Conservation (phyloP, 352 stramenopile species). For the Plasmopara viticola region DNA sequence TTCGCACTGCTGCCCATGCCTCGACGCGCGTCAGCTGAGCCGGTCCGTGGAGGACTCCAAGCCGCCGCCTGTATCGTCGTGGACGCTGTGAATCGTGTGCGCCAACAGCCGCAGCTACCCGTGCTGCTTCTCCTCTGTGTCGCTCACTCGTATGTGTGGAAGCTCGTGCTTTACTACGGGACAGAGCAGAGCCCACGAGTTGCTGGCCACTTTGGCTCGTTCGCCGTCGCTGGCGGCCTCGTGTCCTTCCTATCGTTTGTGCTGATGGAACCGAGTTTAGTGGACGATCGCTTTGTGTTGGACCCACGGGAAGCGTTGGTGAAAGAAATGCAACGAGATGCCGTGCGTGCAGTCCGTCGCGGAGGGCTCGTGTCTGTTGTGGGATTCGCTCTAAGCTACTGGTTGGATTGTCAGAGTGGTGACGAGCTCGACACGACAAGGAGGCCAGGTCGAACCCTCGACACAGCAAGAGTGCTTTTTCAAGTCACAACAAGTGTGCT, state of each 20-base stretch:
- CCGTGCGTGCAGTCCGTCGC: slow-evolving; percentile 38
- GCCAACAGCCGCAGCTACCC: slow-evolving; percentile 40
- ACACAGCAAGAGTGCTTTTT: slow-evolving; percentile 28
- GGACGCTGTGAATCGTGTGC: slow-evolving; percentile 25
- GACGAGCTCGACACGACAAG: background rate
- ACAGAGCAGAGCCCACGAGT: slow-evolving; percentile 15
- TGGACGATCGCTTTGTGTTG: slow-evolving; percentile 44
- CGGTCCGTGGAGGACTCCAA: slow-evolving; percentile 25
- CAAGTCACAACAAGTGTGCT: slow-evolving; percentile 38
- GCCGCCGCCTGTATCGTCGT: slow-evolving; percentile 29
- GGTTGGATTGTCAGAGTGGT: slow-evolving; percentile 10
- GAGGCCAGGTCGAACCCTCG: slow-evolving; percentile 20
- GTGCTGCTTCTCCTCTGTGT: slow-evolving; percentile 39
- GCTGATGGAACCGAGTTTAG: slow-evolving; percentile 33
- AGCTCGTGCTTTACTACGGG: slow-evolving; percentile 32
- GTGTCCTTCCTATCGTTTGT: slow-evolving; percentile 44
- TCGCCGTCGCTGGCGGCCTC: slow-evolving; percentile 31
- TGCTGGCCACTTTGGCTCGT: slow-evolving; percentile 24
- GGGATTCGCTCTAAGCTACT: slow-evolving; percentile 18
- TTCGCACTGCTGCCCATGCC: slow-evolving; percentile 41
- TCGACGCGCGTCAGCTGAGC: slow-evolving; percentile 19
- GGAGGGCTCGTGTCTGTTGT: slow-evolving; percentile 35
- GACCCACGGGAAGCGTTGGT: slow-evolving; percentile 37
- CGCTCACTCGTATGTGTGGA: slow-evolving; percentile 46
- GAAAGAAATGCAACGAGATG: slow-evolving; percentile 30